Conservation (phyloP, 495 filamentous ascomycete species). For the Neurospora sp. region DNA sequence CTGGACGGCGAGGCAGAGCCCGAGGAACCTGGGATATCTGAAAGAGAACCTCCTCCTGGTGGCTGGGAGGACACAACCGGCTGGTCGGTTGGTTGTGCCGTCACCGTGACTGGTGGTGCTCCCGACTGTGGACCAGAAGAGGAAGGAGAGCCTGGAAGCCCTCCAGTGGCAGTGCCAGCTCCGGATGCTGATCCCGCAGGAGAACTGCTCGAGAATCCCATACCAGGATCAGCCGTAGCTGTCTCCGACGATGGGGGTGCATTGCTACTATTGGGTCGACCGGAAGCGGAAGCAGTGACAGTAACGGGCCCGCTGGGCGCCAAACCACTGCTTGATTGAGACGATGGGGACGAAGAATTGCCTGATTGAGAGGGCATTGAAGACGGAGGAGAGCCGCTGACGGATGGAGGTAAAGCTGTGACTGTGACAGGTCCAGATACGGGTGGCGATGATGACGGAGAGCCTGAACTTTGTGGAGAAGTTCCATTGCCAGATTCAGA, state of each 20-base stretch:
- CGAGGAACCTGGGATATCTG: not conserved
- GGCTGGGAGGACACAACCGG: not conserved
- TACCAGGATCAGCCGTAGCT: not conserved
- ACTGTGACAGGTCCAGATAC: not conserved
- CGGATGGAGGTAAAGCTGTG: not conserved
- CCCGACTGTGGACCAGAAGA: not conserved
- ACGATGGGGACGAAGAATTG: not conserved
- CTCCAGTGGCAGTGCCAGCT: not conserved
- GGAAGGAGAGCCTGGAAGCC: not conserved
- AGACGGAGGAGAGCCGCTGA: not conserved
- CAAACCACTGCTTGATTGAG: not conserved
- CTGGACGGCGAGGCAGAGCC: not conserved
- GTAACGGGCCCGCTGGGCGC: not conserved
- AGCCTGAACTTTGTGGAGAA: not conserved
- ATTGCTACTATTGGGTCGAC: not conserved
- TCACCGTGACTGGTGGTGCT: not conserved
- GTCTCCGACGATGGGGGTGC: not conserved
- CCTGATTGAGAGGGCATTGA: not conserved
- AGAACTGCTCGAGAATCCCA: not conserved
- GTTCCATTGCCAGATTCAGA: not conserved
- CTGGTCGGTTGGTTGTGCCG: not conserved
- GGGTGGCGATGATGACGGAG: not conserved
- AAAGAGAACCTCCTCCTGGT: not conserved
- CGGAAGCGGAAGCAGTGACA: slow-evolving; percentile 1
- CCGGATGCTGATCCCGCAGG: not conserved